These are phyloP conservation scores for Sanghuangporus weigelae DNA, from an alignment of 1,284 basidiomycete genomes.

Conservation along the genomic window DNA sequence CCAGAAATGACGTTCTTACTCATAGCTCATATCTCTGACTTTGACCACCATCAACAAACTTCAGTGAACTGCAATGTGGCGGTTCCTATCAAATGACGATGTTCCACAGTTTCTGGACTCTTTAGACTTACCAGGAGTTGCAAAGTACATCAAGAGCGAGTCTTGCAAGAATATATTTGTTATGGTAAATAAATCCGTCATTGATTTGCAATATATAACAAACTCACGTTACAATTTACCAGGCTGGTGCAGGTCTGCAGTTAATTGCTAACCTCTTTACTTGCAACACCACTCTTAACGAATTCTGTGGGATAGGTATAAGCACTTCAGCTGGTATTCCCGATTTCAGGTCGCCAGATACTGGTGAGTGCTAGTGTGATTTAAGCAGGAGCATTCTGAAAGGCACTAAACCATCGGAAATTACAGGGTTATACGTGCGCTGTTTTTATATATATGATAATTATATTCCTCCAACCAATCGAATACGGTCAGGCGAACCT, in stretches of 20 bases:
- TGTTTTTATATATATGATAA: not conserved
- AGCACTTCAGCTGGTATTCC: constrained; percentile 19
- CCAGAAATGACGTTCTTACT: not conserved
- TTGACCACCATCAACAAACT: not conserved
- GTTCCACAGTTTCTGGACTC: constrained; percentile 12
- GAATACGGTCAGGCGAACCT: constrained; percentile 55
- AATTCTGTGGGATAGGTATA: constrained; percentile 7
- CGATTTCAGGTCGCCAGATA: constrained; percentile 18
- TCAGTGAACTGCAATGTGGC: not conserved
- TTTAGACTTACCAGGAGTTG: constrained; percentile 15
- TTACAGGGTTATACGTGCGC: constrained; percentile 13
- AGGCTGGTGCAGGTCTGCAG: constrained; percentile 5
- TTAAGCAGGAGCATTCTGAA: not conserved
- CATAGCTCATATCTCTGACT: not conserved
- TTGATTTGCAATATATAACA: not conserved
- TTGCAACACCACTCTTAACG: not conserved
- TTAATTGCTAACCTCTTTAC: not conserved
- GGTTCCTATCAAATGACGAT: not conserved
- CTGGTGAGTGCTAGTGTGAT: constrained; percentile 7
- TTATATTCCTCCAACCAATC: not conserved
- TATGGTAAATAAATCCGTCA: constrained; percentile 5
- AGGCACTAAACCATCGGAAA: not conserved
- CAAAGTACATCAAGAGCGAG: constrained; percentile 15
- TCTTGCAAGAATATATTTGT: constrained; percentile 17
- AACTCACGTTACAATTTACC: not conserved